phyloP scores from a whole-genome alignment of 2,329 filamentous ascomycete species.

The Fusarium sp. region DNA sequence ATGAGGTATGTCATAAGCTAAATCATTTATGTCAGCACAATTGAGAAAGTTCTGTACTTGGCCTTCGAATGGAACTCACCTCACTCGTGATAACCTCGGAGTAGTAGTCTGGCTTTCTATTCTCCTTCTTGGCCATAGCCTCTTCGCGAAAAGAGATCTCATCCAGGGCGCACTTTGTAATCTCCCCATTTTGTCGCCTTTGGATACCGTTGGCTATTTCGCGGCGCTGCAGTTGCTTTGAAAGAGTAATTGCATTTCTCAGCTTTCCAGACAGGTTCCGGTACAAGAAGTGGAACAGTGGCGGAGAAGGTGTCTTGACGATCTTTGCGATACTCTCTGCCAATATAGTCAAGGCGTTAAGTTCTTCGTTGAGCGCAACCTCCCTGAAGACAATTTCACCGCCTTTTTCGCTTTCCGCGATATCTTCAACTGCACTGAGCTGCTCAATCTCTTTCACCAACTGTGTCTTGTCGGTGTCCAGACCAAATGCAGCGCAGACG shows the following conservation, averaged over 20 bases:
- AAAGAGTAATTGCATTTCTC: conserved; percentile 10
- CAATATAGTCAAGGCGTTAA: conserved; percentile 9
- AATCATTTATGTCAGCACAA: accelerated
- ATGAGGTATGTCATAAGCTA: conserved; percentile 33
- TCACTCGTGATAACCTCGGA: conserved; percentile 28
- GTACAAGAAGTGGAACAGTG: conserved; percentile 24
- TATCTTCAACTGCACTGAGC: not conserved
- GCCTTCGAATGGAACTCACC: not conserved
- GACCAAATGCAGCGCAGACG: conserved; percentile 21
- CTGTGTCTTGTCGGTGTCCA: conserved; percentile 18
- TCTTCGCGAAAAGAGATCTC: conserved; percentile 30
- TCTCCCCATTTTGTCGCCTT: conserved; percentile 16
- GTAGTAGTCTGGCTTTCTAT: conserved; percentile 20
- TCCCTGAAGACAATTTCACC: conserved; percentile 7
- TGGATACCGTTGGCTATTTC: conserved; percentile 22
- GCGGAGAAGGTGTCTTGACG: conserved; percentile 19
- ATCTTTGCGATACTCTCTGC: conserved; percentile 19
- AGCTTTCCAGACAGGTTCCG: not conserved
- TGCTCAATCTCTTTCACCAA: conserved; percentile 20
- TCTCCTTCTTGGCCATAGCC: conserved; percentile 26
- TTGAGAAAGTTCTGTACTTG: not conserved
- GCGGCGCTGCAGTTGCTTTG: not conserved
- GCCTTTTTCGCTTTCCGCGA: accelerated
- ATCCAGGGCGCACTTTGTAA: conserved; percentile 29
- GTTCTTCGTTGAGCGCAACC: conserved; percentile 19